phyloP scores from a whole-genome alignment of 345 rosid genomes.

The Rhodamnia argentea region DNA sequence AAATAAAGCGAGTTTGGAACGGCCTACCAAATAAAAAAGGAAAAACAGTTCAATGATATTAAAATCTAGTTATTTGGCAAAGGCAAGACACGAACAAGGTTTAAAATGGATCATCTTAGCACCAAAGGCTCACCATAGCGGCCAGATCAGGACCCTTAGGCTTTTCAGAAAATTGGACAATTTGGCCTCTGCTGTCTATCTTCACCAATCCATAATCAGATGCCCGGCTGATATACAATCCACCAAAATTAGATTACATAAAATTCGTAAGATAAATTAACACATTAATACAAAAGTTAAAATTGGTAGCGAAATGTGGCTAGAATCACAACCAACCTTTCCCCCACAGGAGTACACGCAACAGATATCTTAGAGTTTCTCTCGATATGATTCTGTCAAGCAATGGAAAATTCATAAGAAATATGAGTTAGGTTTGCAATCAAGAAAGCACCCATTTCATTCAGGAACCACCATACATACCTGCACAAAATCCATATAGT shows the following conservation, averaged over 20 bases:
- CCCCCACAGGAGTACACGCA: conserved; percentile 60
- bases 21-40: not conserved
- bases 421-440: not conserved
- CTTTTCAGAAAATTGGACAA: conserved; percentile 74
- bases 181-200: conserved; percentile 51
- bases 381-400: conserved; percentile 63
- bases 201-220: conserved; percentile 87
- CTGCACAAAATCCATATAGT: conserved; percentile 81
- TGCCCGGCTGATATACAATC: conserved; percentile 55
- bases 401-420: conserved; percentile 2
- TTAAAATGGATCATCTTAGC: not conserved
- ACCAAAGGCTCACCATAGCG: conserved; percentile 54
- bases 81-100: not conserved
- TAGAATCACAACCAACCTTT: conserved; percentile 37
- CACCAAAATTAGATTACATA: not conserved
- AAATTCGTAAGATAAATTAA: not conserved
- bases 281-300: not conserved
- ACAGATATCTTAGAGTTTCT: conserved; percentile 76
- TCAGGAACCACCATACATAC: conserved; percentile 11
- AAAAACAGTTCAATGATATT: not conserved
- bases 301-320: not conserved
- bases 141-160: conserved; percentile 67
- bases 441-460: not conserved
- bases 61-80: not conserved
- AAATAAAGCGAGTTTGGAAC: not conserved